phyloP scores from a whole-genome alignment of 345 rosid genomes.

The Triadica sebifera region DNA sequence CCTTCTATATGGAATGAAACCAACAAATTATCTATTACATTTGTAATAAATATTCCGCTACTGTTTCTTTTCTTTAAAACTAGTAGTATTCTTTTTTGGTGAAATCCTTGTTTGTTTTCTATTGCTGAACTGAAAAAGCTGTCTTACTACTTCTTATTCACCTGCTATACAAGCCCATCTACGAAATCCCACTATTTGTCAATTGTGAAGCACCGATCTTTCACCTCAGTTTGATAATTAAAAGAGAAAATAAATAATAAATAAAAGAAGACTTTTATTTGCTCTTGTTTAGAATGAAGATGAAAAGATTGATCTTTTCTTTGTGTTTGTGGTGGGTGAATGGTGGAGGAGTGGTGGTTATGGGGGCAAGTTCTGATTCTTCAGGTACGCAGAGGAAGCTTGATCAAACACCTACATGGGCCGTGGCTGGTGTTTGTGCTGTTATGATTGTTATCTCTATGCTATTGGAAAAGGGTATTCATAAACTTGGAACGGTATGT shows the following conservation, averaged over 20 bases:
- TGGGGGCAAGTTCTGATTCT: neutral
- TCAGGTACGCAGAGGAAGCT: neutral
- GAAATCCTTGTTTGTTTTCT: constrained; percentile 3
- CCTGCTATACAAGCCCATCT: neutral
- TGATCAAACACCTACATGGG: neutral
- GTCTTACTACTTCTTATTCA: neutral
- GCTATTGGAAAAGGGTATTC: constrained; percentile 62
- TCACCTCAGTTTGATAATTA: too few relatives aligned
- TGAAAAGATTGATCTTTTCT: constrained; percentile 5
- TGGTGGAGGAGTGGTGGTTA: constrained; percentile 9
- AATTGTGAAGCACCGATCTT: too few relatives aligned
- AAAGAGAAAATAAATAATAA: too few relatives aligned
- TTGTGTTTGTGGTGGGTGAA: neutral
- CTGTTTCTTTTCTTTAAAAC: too few relatives aligned
- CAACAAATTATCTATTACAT: neutral
- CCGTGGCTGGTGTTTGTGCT: constrained; percentile 44
- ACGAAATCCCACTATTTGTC: neutral
- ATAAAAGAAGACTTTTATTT: too few relatives aligned
- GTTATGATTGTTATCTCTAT: constrained; percentile 76
- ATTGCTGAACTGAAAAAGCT: neutral
- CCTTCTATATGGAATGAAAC: neutral
- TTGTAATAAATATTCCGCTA: too few relatives aligned
- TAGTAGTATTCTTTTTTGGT: neutral
- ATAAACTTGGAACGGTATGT: constrained; percentile 68
- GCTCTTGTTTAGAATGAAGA: neutral